These are phyloP conservation scores for Leccinum variicolor DNA, from an alignment of 768 basidiomycete genomes.

Conservation along the genomic window DNA sequence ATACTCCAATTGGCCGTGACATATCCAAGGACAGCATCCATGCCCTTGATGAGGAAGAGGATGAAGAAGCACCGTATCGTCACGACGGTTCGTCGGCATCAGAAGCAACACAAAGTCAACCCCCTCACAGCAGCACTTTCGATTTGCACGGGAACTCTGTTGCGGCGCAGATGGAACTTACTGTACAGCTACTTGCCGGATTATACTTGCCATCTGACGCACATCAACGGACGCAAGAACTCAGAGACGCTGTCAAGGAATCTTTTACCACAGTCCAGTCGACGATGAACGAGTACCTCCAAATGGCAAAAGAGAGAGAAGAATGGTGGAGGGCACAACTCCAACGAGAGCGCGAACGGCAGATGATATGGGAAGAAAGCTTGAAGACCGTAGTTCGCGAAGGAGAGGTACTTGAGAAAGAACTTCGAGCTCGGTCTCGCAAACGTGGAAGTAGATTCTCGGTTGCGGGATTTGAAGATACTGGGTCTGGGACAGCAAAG, in stretches of 20 bases:
- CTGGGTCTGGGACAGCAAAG: conserved; percentile 16
- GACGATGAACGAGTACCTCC: conserved; percentile 63
- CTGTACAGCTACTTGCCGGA: conserved; percentile 57
- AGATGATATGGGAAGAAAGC: conserved; percentile 86
- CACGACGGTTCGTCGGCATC: conserved; percentile 46
- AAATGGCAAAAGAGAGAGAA: conserved; percentile 76
- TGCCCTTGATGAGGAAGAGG: conserved; percentile 26
- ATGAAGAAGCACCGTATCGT: conserved; percentile 32
- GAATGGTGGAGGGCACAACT: conserved; percentile 70
- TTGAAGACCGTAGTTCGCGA: conserved; percentile 81
- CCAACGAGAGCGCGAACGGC: conserved; percentile 58
- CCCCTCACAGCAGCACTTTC: conserved; percentile 58
- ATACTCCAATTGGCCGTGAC: conserved; percentile 7
- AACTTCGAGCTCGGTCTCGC: conserved; percentile 61
- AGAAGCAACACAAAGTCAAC: conserved; percentile 36
- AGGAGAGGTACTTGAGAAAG: conserved; percentile 78
- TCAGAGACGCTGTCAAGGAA: conserved; percentile 55
- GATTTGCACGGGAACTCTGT: conserved; percentile 68
- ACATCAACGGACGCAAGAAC: conserved; percentile 27
- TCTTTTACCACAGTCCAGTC: conserved; percentile 54
- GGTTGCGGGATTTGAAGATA: conserved; percentile 31
- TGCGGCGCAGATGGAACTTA: conserved; percentile 76
- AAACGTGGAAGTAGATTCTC: conserved; percentile 59
- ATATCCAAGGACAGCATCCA: conserved; percentile 21
- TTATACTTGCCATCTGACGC: conserved; percentile 34